Conservation (phyloP, 2,329 filamentous ascomycete species). For the Fusarium domesticum region DNA sequence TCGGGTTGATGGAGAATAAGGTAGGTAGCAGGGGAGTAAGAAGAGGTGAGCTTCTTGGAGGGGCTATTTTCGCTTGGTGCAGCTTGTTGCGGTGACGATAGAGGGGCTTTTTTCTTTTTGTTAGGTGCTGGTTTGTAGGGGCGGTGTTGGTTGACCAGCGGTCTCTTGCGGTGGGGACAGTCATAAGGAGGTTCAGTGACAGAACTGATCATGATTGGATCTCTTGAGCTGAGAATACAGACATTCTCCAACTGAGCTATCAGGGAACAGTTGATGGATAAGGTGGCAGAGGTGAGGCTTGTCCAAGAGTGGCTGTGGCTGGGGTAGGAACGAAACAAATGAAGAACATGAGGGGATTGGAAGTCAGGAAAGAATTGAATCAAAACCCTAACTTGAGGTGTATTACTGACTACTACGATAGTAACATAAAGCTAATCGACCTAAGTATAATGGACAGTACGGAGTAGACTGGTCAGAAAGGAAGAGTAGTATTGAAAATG, state of each 20-base stretch:
- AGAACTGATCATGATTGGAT: constrained; percentile 3
- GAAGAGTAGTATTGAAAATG: too few relatives aligned
- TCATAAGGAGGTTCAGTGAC: neutral
- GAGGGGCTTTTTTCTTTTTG: constrained; percentile 31
- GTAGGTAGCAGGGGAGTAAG: neutral
- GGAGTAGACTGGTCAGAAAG: too few relatives aligned
- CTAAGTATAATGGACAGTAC: too few relatives aligned
- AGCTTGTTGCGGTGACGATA: constrained; percentile 34
- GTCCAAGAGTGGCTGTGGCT: too few relatives aligned
- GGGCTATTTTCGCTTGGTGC: too few relatives aligned
- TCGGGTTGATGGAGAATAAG: constrained; percentile 14
- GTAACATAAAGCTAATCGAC: too few relatives aligned
- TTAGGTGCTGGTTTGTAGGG: constrained; percentile 14
- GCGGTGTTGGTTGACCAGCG: constrained; percentile 7
- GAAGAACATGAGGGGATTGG: too few relatives aligned
- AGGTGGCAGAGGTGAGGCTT: too few relatives aligned
- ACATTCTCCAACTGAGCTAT: neutral
- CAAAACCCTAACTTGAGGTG: too few relatives aligned
- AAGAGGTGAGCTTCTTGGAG: constrained; percentile 27
- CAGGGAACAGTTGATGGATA: neutral
- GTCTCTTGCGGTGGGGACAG: constrained; percentile 16
- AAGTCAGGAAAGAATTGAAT: too few relatives aligned
- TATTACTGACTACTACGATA: too few relatives aligned
- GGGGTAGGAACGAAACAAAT: too few relatives aligned
- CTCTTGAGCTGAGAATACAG: constrained; percentile 1